phyloP scores from a whole-genome alignment of 257 asterid genomes.

The Capsicum rhomboideum region DNA sequence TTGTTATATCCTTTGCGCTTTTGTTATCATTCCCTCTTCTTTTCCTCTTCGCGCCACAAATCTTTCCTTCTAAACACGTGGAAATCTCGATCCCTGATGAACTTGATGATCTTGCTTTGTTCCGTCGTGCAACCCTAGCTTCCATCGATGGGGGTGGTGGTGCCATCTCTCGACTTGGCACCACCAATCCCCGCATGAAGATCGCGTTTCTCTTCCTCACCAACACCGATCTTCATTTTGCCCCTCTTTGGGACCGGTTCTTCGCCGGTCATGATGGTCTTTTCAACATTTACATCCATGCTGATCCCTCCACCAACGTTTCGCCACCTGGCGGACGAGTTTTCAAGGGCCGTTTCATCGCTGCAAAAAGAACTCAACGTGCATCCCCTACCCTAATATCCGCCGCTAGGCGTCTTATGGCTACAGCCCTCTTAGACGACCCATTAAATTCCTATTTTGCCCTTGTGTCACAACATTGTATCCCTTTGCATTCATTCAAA shows the following conservation, averaged over 20 bases:
- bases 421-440: constrained; percentile 63
- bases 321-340: constrained; percentile 32
- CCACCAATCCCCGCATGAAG: constrained; percentile 32
- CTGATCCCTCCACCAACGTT: constrained; percentile 42
- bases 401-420: constrained; percentile 75
- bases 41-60: constrained; percentile 36
- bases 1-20: constrained; percentile 33
- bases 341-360: constrained; percentile 37
- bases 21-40: constrained; percentile 49
- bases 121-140: constrained; percentile 50
- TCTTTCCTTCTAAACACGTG: constrained; percentile 37
- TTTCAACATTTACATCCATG: constrained; percentile 66
- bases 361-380: constrained; percentile 44
- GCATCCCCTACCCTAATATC: constrained; percentile 59
- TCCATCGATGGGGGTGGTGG: constrained; percentile 4
- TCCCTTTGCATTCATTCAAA: constrained; percentile 56
- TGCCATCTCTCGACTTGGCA: constrained; percentile 13
- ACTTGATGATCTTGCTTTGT: constrained; percentile 60
- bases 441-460: constrained; percentile 55
- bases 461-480: constrained; percentile 53
- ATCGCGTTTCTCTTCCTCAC: constrained; percentile 75
- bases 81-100: constrained; percentile 52
- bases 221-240: constrained; percentile 56
- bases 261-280: constrained; percentile 25
- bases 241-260: constrained; percentile 60